Evolutionary conservation across 2,329 filamentous ascomycete species (phyloP).

Genomic region (Fusarium robinianum): DNA sequence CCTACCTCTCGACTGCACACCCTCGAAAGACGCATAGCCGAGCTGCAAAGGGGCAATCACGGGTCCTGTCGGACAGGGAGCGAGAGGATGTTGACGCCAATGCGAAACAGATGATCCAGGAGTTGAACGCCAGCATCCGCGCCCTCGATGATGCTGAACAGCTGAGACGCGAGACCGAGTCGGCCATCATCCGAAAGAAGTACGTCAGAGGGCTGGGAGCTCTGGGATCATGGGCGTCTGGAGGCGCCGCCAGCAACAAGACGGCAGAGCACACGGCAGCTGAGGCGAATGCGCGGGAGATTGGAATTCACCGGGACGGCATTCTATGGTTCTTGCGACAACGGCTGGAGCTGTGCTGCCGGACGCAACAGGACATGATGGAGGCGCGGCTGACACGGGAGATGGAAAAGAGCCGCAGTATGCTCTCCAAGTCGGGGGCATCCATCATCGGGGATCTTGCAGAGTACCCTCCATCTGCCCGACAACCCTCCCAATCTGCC

Average conservation of each 20-base stretch:
- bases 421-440: conserved; percentile 69
- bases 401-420: conserved; percentile 86
- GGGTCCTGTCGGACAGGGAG: conserved; percentile 76
- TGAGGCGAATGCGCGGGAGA: conserved; percentile 69
- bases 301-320: conserved; percentile 75
- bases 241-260: conserved; percentile 53
- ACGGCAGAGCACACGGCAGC: conserved; percentile 70
- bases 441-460: conserved; percentile 42
- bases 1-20: conserved; percentile 84
- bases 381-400: conserved; percentile 83
- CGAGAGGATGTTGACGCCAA: conserved; percentile 86
- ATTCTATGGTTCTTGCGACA: conserved; percentile 82
- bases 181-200: conserved; percentile 72
- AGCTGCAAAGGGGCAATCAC: conserved; percentile 49
- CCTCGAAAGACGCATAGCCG: conserved; percentile 61
- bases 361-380: conserved; percentile 88
- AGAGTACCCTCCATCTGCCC: conserved; percentile 37
- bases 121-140: conserved; percentile 80
- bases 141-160: conserved; percentile 81
- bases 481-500: conserved; percentile 24
- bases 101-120: conserved; percentile 81
- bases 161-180: conserved; percentile 76
- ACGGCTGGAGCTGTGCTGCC: conserved; percentile 74
- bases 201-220: conserved; percentile 67
- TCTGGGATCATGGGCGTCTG: conserved; percentile 68